Evolutionary conservation across 1,284 basidiomycete species (phyloP).

Genomic region (Retiboletus flavoniger): DNA sequence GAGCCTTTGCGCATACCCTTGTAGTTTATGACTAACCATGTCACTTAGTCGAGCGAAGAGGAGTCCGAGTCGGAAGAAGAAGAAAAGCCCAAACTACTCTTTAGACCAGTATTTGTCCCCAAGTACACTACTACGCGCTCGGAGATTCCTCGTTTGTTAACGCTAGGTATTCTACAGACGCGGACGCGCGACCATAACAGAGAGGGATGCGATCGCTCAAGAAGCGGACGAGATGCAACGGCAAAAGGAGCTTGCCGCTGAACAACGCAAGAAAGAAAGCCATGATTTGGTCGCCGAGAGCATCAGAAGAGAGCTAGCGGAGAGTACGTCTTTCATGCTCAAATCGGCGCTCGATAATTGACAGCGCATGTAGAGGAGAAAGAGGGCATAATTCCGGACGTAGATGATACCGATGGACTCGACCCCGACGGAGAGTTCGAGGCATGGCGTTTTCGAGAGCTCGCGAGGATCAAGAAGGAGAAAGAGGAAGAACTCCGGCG

Average conservation of each 20-base stretch:
- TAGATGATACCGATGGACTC: slow-evolving; percentile 94
- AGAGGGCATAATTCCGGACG: slow-evolving; percentile 76
- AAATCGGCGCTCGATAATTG: neutral
- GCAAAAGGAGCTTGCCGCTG: slow-evolving; percentile 64
- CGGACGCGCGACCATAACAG: slow-evolving; percentile 63
- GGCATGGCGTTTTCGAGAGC: slow-evolving; percentile 91
- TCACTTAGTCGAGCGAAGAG: slow-evolving; percentile 69
- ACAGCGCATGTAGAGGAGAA: slow-evolving; percentile 68
- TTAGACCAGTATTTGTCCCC: slow-evolving; percentile 88
- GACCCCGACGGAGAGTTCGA: slow-evolving; percentile 93
- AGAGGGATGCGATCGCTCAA: slow-evolving; percentile 61
- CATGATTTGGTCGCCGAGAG: slow-evolving; percentile 87
- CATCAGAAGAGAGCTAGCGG: slow-evolving; percentile 78
- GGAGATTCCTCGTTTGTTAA: slow-evolving; percentile 2
- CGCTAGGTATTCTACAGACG: slow-evolving; percentile 47
- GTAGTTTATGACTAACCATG: slow-evolving; percentile 13
- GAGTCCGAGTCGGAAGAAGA: slow-evolving; percentile 72
- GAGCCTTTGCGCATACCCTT: slow-evolving; percentile 1
- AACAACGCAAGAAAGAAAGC: slow-evolving; percentile 75
- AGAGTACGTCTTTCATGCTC: slow-evolving; percentile 54
- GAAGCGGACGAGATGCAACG: slow-evolving; percentile 68
- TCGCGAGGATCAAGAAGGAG: slow-evolving; percentile 88
- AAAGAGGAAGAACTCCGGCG: slow-evolving; percentile 78
- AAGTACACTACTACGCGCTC: slow-evolving; percentile 52
- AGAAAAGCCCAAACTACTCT: slow-evolving; percentile 60